phyloP scores from a whole-genome alignment of 75 land plant species.

The Chamaecyparis obtusa region DNA sequence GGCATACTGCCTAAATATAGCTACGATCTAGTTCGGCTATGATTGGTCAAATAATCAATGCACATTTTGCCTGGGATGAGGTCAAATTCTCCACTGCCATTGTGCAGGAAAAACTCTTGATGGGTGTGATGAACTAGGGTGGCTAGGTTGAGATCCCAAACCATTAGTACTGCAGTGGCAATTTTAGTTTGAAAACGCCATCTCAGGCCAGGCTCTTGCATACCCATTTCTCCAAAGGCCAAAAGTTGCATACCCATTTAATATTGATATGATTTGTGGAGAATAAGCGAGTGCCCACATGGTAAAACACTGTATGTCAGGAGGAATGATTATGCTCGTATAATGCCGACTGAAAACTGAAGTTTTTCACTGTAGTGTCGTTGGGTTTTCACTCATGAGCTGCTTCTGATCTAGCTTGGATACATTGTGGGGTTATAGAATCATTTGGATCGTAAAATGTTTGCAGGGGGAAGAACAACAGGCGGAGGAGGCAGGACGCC shows the following conservation, averaged over 20 bases:
- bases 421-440: not conserved
- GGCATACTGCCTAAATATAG: not conserved
- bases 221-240: not conserved
- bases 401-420: conserved; percentile 2
- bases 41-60: not conserved
- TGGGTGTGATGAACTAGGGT: not conserved
- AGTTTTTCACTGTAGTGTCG: not conserved
- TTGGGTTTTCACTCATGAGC: not conserved
- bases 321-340: not conserved
- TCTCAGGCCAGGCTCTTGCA: not conserved
- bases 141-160: not conserved
- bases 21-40: not conserved
- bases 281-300: not conserved
- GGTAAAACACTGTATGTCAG: not conserved
- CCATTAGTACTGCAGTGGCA: not conserved
- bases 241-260: not conserved
- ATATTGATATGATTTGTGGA: not conserved
- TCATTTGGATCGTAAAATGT: not conserved
- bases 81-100: not conserved
- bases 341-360: not conserved
- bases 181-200: not conserved
- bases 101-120: not conserved
- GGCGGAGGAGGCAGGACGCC: conserved; percentile 8
- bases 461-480: not conserved
- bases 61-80: not conserved